Evolutionary conservation across 371 early-diverging fungal genomes (phyloP), one percentile per base, ranked within the genome.

Genomic region (Blyttiomyces sp.): DNA sequence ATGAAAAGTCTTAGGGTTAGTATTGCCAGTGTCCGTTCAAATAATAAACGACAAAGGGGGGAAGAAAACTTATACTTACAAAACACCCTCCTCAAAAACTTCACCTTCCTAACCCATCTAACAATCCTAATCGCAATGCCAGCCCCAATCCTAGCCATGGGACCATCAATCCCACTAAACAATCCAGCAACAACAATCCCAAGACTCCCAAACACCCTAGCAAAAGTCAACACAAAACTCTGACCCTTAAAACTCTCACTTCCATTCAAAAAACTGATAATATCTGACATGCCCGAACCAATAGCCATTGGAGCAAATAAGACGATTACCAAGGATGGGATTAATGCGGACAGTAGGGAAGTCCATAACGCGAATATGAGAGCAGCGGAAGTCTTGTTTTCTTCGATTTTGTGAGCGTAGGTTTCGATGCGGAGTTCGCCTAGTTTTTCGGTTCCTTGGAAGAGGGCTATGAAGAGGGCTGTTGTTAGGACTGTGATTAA

Each of bases 271-370:
- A 62, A 68, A 7, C 69, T 57, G 43, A 74, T 68, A 21, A 74
- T 66, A 16, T 70, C 66, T n/a, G 71, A 48, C 71, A 74, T 74
- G 26, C 74, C 74, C 1, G 63, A 62, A 5, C 74, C 74, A n/a
- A 63, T 57, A 3, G 68, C 65, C n/a, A 30, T 44, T 3, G 70
- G 74, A 32, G 62, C 66, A 28, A 63, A 49, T 30, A 51, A 36
- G 28, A 68, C 46, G 36, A 66, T 53, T 17, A 67, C 43, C n/a
- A 50, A n/a, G n/a, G 71, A 30, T 0, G 71, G 65, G 27, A 62
- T 35, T 4, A 74, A 19, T 36, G 66, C 54, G 30, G 51, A 52
- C 3, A 61, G 34, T 3, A 74, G 33, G 9, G 59, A 57, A 11
- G 61, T 73, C 54, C 68, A 55, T 4, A 70, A 27, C 21, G 69